phyloP scores from a whole-genome alignment of 805 yeast species.

The Jamesozyma rosinii region DNA sequence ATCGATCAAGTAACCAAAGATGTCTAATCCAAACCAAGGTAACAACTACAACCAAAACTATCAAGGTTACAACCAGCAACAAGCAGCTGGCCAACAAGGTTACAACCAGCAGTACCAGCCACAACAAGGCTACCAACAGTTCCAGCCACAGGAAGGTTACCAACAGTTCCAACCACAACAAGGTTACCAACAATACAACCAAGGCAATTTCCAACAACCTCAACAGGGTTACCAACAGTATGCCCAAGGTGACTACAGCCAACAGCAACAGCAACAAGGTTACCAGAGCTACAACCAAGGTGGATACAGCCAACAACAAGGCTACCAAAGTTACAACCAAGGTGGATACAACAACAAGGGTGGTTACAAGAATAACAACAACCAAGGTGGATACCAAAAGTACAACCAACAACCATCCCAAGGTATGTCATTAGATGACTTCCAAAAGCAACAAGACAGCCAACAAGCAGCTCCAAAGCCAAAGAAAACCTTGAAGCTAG shows the following conservation, averaged over 20 bases:
- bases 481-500: slow-evolving; percentile 60
- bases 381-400: slow-evolving; percentile 17
- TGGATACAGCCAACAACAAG: slow-evolving; percentile 14
- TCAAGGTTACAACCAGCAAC: slow-evolving; percentile 22
- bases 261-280: slow-evolving; percentile 13
- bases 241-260: background rate
- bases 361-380: slow-evolving; percentile 15
- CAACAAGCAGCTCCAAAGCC: slow-evolving; percentile 40
- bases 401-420: slow-evolving; percentile 21
- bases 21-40: slow-evolving; percentile 22
- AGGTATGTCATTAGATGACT: slow-evolving; percentile 76
- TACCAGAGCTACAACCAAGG: slow-evolving; percentile 18
- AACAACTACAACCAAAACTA: slow-evolving; percentile 6
- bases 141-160: slow-evolving; percentile 7
- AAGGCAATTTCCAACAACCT: slow-evolving; percentile 7
- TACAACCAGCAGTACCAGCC: slow-evolving; percentile 22
- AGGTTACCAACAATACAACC: slow-evolving; percentile 13
- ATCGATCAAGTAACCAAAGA: background rate
- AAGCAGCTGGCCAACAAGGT: slow-evolving; percentile 7
- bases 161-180: slow-evolving; percentile 18
- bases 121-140: slow-evolving; percentile 14
- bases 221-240: slow-evolving; percentile 11
- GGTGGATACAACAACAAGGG: slow-evolving; percentile 11
- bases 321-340: slow-evolving; percentile 24
- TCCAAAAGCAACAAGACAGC: slow-evolving; percentile 50